Conservation (phyloP, 768 basidiomycete species). For the Termitomyces sp. region DNA sequence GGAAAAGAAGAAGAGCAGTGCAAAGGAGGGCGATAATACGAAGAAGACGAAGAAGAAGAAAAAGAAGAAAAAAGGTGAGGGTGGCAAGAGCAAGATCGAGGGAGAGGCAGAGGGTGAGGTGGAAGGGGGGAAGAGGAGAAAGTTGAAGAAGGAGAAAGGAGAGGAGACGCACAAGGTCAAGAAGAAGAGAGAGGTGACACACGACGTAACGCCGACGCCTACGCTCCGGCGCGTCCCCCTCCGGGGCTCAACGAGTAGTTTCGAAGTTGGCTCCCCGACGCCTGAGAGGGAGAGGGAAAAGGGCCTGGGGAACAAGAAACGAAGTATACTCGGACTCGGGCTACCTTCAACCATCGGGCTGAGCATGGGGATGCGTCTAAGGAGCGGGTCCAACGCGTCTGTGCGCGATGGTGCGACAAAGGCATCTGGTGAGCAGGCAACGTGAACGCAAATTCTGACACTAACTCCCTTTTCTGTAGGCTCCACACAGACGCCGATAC, state of each 20-base stretch:
- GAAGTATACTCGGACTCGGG: slow-evolving; percentile 56
- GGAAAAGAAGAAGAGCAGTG: slow-evolving; percentile 26
- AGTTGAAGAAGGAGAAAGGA: slow-evolving; percentile 11
- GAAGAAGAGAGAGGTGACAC: slow-evolving; percentile 19
- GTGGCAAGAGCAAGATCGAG: slow-evolving; percentile 18
- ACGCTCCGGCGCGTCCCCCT: slow-evolving; percentile 1
- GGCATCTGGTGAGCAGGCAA: not conserved
- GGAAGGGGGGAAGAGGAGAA: slow-evolving; percentile 16
- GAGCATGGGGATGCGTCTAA: slow-evolving; percentile 22
- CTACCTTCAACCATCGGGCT: slow-evolving; percentile 43
- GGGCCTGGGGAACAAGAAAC: slow-evolving; percentile 50
- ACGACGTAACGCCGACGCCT: not conserved
- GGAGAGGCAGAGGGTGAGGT: slow-evolving; percentile 23
- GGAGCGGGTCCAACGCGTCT: slow-evolving; percentile 33
- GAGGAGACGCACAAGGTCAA: not conserved
- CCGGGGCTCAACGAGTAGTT: slow-evolving; percentile 47
- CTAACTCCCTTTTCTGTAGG: slow-evolving; percentile 22
- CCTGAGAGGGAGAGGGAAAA: slow-evolving; percentile 23
- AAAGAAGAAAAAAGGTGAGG: slow-evolving; percentile 23
- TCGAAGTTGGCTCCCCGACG: slow-evolving; percentile 58
- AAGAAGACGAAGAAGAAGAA: slow-evolving; percentile 5
- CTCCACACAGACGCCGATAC: slow-evolving; percentile 13
- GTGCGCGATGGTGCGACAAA: not conserved
- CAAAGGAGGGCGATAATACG: slow-evolving; percentile 18
- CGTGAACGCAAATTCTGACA: not conserved